A percentile compares a stretch with the other conserved stretches of the same genome.
These are phyloP conservation scores for Pulveroboletus ravenelii DNA, from an alignment of 768 basidiomycete genomes.

Conservation along the genomic window DNA sequence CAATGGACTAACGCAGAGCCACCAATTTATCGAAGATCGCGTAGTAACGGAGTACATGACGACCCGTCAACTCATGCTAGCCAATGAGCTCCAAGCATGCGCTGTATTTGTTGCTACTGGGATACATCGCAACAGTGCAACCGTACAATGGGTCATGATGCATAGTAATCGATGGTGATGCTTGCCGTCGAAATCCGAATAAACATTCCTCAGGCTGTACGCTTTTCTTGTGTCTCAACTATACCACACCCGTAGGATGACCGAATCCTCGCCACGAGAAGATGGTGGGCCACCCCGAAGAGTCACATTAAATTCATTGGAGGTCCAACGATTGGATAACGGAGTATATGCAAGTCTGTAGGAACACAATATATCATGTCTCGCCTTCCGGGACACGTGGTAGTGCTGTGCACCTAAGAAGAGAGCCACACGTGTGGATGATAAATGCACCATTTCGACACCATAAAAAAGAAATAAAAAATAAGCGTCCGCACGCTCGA, in stretches of 20 bases:
- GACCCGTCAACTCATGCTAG: no score
- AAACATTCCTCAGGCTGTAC: no score
- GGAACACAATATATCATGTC: not conserved
- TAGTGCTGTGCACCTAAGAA: not conserved
- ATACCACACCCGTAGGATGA: no score
- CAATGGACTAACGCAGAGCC: not conserved
- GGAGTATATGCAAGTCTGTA: not conserved
- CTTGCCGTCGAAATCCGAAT: not conserved
- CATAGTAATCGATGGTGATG: not conserved
- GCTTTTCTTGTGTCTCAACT: not conserved
- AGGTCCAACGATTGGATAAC: not conserved
- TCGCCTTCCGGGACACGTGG: not conserved
- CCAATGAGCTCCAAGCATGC: no score
- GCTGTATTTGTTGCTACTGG: no score
- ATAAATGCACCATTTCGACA: no score
- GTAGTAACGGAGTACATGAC: no score
- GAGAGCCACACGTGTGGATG: not conserved
- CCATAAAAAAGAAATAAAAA: conserved; percentile 15
- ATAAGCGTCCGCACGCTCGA: not conserved
- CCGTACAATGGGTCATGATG: not conserved
- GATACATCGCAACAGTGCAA: no score
- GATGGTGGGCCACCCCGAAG: no score
- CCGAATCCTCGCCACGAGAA: no score
- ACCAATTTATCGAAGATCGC: not conserved
- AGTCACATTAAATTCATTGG: not conserved